Percentiles rank a stretch among this genome's conserved stretches.
These are phyloP conservation scores for Strigomonas culicis DNA, from an alignment of 208 protist genomes.

Conservation along the genomic window DNA sequence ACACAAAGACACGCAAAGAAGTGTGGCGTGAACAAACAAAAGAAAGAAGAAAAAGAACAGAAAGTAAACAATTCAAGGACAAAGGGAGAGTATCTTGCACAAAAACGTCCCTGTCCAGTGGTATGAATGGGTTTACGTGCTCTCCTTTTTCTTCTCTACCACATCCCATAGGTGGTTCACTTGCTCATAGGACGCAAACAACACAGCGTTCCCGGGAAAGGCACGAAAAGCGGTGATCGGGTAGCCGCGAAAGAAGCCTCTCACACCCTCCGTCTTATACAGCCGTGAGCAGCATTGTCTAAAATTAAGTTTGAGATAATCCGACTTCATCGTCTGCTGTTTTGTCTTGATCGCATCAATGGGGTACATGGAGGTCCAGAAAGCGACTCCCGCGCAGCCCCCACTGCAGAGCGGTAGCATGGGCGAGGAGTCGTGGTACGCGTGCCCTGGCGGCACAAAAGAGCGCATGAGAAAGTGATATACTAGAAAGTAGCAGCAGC, in stretches of 20 bases:
- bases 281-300: conserved; percentile 58
- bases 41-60: neutral
- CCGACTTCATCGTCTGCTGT: conserved; percentile 84
- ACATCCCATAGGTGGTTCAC: conserved; percentile 62
- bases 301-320: conserved; percentile 77
- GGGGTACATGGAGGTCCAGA: conserved; percentile 89
- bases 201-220: conserved; percentile 88
- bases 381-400: conserved; percentile 83
- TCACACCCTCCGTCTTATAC: conserved; percentile 82
- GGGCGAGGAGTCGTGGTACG: conserved; percentile 69
- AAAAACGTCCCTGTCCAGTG: no score
- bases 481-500: conserved; percentile 78
- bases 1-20: conserved; percentile 2
- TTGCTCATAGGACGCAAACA: conserved; percentile 90
- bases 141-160: neutral
- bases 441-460: conserved; percentile 58
- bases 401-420: conserved; percentile 80
- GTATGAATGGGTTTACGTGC: neutral
- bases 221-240: conserved; percentile 83
- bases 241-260: conserved; percentile 85
- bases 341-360: conserved; percentile 90
- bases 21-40: neutral
- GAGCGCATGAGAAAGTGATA: conserved; percentile 77
- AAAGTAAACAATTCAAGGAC: conserved; percentile 3
- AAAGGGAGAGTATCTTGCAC: no score